Base-by-base conservation (phyloP, 2,329 filamentous ascomycete genomes). In the Colletotrichum tropicicola region DNA sequence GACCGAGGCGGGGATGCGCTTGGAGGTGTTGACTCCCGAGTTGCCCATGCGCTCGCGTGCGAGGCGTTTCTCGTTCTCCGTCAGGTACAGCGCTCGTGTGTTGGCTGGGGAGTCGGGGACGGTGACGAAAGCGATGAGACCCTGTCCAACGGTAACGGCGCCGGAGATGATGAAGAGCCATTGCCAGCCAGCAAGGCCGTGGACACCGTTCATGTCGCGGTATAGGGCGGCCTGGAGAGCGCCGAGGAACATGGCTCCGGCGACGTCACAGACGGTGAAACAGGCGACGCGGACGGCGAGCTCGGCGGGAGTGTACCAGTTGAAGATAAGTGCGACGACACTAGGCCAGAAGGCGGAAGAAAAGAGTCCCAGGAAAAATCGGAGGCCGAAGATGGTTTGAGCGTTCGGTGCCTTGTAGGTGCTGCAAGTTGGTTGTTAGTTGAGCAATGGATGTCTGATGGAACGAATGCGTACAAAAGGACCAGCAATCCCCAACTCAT, bases 231-330 rank as follows among this genome's bases (percentile, higher is more conserved):
- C 78, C 15, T 81, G 80, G 6, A 84, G 75, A 5, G 81, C 74
- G 3, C 81, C 80, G 2, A 80, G 72, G 51, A 83, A 83, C 70
- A 80, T 80, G 30, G 74, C 77, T 3, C 81, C 79, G 1, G 81
- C 75, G 5, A 81, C 79, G 51, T 80, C 80, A 3, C 77, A 78
- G 4, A 79, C 75, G 41, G 80, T 80, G 62, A 83, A 79, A 62
- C 81, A 78, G 55, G 80, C 79, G 27, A 83, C 74, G 43, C 80
- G 74, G 25, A 76, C 68, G 35, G 75, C 69, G 41, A 80, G 68
- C 68, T 78, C 76, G 66, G 79, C 78, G 17, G 81, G 76, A 0
- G 81, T 83, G 71, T 85, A 85, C 75, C 82, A 85, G 56, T 82
- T 80, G 21, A 79, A 80, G 6, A 85, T 75, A 32, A 83, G 78